phyloP scores from a whole-genome alignment of 352 stramenopile genomes.

The Phytophthora cactorum region DNA sequence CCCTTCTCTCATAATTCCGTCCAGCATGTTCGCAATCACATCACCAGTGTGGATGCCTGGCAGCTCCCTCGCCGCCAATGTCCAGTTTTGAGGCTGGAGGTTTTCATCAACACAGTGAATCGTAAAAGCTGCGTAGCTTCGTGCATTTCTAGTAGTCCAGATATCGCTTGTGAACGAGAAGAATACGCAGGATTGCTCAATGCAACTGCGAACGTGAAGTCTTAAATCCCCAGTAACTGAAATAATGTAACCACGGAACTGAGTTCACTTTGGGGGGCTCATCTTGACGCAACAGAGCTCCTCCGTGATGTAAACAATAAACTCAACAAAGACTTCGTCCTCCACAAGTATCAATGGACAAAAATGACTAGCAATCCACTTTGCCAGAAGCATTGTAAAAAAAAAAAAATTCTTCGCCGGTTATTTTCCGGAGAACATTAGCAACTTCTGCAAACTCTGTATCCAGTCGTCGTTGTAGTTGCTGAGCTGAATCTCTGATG shows the following conservation, averaged over 20 bases:
- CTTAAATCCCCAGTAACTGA: neutral
- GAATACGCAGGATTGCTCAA: conserved; percentile 2
- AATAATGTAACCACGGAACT: neutral
- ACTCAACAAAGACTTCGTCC: neutral
- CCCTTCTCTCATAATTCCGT: no score
- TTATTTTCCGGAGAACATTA: no score
- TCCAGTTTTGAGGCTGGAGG: conserved; percentile 14
- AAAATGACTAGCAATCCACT: neutral
- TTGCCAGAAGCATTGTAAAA: neutral
- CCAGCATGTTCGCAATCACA: no score
- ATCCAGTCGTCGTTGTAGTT: neutral
- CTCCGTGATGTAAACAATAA: neutral
- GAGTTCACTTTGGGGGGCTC: neutral
- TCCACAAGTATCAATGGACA: neutral
- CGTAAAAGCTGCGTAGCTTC: conserved; percentile 3
- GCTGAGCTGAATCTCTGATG: neutral
- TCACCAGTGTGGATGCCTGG: no score
- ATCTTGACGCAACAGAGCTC: neutral
- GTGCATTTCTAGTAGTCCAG: conserved; percentile 15
- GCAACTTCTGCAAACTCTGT: no score
- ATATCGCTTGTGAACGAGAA: conserved; percentile 20
- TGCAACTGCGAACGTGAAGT: neutral
- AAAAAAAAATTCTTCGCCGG: neutral
- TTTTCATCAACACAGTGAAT: conserved; percentile 15
- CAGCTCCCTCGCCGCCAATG: neutral